Percentiles rank a stretch among this genome's conserved stretches.
Evolutionary conservation across 148 eudicot species (phyloP).

Genomic region (Amaranthus cruentus): DNA sequence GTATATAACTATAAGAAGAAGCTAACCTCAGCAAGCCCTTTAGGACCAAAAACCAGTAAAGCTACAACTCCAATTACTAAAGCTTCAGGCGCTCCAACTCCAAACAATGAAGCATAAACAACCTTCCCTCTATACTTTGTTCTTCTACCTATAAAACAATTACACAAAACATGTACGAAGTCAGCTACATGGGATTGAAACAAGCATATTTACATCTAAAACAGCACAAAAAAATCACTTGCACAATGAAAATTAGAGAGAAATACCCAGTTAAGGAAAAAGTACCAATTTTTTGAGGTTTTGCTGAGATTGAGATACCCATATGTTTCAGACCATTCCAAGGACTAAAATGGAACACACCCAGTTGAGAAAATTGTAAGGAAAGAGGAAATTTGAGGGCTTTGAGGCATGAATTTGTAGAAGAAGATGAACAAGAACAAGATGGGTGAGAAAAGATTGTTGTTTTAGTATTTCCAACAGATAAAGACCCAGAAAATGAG

Average conservation of each 20-base stretch:
- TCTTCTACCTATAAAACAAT: conserved; percentile 46
- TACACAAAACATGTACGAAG: neutral
- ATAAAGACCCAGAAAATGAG: conserved; percentile 26
- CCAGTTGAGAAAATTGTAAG: conserved; percentile 42
- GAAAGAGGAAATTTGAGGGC: conserved; percentile 26
- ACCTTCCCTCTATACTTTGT: conserved; percentile 50
- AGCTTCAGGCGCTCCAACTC: conserved; percentile 98
- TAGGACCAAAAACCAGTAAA: conserved; percentile 92
- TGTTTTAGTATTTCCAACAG: conserved; percentile 23
- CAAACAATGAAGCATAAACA: conserved; percentile 84
- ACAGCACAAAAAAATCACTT: neutral
- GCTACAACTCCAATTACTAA: conserved; percentile 96
- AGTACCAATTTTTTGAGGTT: conserved; percentile 34
- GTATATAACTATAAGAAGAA: neutral
- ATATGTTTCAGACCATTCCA: conserved; percentile 53
- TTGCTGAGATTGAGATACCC: conserved; percentile 39
- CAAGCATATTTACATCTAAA: neutral
- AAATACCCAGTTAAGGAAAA: conserved; percentile 21
- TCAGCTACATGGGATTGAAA: conserved; percentile 4
- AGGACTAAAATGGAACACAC: conserved; percentile 34
- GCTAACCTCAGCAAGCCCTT: conserved; percentile 95
- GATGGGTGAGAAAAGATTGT: conserved; percentile 26
- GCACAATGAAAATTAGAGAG: neutral
- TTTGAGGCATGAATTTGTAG: conserved; percentile 30
- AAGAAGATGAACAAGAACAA: conserved; percentile 23